These are phyloP conservation scores for Parastagonospora nodorum DNA, from an alignment of 2,329 filamentous ascomycete species.

Conservation along the genomic window DNA sequence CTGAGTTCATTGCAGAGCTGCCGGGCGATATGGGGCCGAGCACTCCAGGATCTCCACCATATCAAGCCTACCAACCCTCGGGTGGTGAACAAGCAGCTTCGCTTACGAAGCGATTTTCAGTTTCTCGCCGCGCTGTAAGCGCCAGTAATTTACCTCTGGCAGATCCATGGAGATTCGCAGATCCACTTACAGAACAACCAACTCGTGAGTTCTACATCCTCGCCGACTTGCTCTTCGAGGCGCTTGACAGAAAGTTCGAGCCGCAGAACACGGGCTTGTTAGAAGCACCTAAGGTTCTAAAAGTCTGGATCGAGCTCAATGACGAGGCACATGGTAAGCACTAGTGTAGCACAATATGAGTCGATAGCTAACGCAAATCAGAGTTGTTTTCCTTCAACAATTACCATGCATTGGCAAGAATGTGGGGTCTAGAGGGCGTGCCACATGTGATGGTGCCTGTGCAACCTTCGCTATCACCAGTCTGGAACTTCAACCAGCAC, in stretches of 20 bases:
- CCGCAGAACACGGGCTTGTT: conserved; percentile 42
- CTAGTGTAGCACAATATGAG: not conserved
- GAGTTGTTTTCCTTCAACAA: conserved; percentile 35
- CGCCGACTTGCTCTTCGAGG: conserved; percentile 42
- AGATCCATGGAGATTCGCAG: conserved; percentile 44
- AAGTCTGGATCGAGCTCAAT: conserved; percentile 35
- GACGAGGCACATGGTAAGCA: conserved; percentile 37
- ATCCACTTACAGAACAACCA: conserved; percentile 37
- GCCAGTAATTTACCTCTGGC: conserved; percentile 31
- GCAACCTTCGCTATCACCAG: conserved; percentile 30
- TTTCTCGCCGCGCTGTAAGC: conserved; percentile 37
- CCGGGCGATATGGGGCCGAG: conserved; percentile 41
- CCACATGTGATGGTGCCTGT: conserved; percentile 43
- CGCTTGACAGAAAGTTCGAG: conserved; percentile 39
- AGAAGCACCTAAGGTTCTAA: conserved; percentile 40
- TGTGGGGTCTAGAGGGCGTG: conserved; percentile 42
- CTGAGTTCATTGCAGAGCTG: conserved; percentile 41
- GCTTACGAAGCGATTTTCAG: conserved; percentile 27
- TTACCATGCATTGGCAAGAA: conserved; percentile 35
- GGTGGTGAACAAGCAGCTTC: conserved; percentile 14
- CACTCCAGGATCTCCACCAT: conserved; percentile 23
- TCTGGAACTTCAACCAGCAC: conserved; percentile 36
- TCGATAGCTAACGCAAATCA: conserved; percentile 9
- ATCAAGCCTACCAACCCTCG: conserved; percentile 37
- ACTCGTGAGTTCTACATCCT: conserved; percentile 44